Percentiles rank a stretch among this genome's conserved stretches.
These are phyloP conservation scores for Candida anglica DNA, from an alignment of 805 yeast species.

Conservation along the genomic window DNA sequence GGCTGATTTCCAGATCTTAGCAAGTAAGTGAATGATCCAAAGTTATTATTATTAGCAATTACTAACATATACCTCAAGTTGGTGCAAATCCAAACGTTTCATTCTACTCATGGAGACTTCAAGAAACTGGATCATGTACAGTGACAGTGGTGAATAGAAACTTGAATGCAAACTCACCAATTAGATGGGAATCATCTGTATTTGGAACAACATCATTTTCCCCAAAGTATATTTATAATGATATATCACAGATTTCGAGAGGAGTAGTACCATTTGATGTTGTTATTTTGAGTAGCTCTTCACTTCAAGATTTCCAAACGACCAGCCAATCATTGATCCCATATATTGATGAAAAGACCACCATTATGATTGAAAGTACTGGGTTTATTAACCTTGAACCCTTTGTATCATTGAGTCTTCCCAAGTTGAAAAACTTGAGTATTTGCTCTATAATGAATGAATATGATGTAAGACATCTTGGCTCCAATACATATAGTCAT, in stretches of 20 bases:
- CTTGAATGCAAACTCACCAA: conserved; percentile 6
- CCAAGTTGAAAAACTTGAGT: conserved; percentile 23
- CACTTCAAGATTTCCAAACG: conserved; percentile 37
- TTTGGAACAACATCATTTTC: conserved; percentile 11
- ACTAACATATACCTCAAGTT: conserved; percentile 32
- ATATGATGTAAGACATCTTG: conserved; percentile 45
- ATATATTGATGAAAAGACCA: conserved; percentile 34
- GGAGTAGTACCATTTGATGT: conserved; percentile 24
- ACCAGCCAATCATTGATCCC: conserved; percentile 20
- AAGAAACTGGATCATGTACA: conserved; percentile 34
- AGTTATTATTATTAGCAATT: no score
- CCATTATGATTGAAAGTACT: conserved; percentile 63
- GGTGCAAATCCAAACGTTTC: conserved; percentile 58
- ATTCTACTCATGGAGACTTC: conserved; percentile 58
- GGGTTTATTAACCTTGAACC: conserved; percentile 73
- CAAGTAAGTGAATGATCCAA: conserved; percentile 12
- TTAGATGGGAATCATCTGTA: conserved; percentile 12
- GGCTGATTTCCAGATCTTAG: conserved; percentile 16
- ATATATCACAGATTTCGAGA: conserved; percentile 9
- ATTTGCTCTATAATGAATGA: conserved; percentile 61
- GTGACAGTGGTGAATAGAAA: conserved; percentile 35
- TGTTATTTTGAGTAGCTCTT: conserved; percentile 29
- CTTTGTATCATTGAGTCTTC: conserved; percentile 47
- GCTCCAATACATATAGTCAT: conserved; percentile 22
- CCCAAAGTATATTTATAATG: conserved; percentile 12